Evolutionary conservation across 352 stramenopile species (phyloP).

Genomic region (Elongisporangium anandrum): DNA sequence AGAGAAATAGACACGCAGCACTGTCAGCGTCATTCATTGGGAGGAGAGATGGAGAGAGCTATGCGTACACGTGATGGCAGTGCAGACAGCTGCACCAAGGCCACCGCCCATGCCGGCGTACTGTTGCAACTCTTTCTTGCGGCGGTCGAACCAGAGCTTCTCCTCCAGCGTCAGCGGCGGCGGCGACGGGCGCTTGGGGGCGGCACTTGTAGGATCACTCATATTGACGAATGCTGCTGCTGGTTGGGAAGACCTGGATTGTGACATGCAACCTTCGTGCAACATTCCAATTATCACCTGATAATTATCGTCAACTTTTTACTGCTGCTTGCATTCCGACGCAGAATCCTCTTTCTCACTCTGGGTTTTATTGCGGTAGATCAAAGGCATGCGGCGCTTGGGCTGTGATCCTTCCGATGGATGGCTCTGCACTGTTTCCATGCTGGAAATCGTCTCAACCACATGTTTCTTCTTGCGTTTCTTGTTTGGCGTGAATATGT

Average conservation of each 20-base stretch:
- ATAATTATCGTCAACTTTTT: neutral
- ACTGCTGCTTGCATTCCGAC: neutral
- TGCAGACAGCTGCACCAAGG: constrained; percentile 41
- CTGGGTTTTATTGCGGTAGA: neutral
- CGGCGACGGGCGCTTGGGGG: constrained; percentile 8
- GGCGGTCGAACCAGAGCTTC: constrained; percentile 78
- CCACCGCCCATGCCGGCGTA: constrained; percentile 54
- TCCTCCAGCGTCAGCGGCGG: constrained; percentile 73
- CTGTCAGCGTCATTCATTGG: neutral
- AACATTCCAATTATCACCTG: neutral
- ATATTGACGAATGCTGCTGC: neutral
- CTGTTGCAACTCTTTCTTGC: constrained; percentile 61
- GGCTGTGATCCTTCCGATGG: neutral
- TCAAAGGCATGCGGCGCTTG: neutral
- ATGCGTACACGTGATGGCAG: constrained; percentile 50
- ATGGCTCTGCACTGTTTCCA: neutral
- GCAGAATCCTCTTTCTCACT: neutral
- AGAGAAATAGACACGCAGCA: neutral
- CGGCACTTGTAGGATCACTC: neutral
- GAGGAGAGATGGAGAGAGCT: neutral
- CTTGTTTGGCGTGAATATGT: neutral
- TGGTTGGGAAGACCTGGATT: neutral
- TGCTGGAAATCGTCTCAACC: neutral
- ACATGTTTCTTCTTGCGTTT: neutral
- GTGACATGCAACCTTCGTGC: neutral